These are phyloP conservation scores for Annona cherimola DNA, from an alignment of 164 flowering plant genomes.

Conservation along the genomic window DNA sequence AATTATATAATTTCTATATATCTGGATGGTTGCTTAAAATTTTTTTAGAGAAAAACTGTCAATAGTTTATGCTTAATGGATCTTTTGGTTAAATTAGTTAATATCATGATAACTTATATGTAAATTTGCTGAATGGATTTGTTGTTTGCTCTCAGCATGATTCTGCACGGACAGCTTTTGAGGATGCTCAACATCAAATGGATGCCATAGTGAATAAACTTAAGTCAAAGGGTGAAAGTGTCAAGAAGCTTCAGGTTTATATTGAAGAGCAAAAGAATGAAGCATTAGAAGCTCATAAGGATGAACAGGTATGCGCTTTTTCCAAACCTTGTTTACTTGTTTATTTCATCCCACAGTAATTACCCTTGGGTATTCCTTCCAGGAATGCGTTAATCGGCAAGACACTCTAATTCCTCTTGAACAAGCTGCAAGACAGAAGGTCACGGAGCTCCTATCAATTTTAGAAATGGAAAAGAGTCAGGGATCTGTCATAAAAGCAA, in stretches of 20 bases:
- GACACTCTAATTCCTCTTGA: slow-evolving; percentile 68
- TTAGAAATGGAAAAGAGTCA: slow-evolving; percentile 87
- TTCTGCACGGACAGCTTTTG: slow-evolving; percentile 58
- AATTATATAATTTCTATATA: background rate
- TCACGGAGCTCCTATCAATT: slow-evolving; percentile 64
- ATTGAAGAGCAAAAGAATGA: slow-evolving; percentile 46
- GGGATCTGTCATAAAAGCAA: slow-evolving; percentile 82
- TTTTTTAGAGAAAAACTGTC: background rate
- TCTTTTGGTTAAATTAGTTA: background rate
- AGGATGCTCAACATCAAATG: slow-evolving; percentile 68
- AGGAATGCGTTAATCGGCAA: slow-evolving; percentile 70
- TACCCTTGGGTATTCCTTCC: slow-evolving; percentile 12
- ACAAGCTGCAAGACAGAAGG: slow-evolving; percentile 88
- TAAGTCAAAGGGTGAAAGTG: slow-evolving; percentile 30
- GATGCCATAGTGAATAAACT: slow-evolving; percentile 34
- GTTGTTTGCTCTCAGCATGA: slow-evolving; percentile 60
- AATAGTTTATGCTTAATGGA: background rate
- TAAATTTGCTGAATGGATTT: background rate
- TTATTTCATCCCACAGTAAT: background rate
- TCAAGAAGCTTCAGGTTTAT: slow-evolving; percentile 34
- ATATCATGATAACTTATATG: background rate
- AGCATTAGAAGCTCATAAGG: slow-evolving; percentile 57
- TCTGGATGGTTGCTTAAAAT: background rate
- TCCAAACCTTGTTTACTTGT: background rate
- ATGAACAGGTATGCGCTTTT: slow-evolving; percentile 54